Evolutionary conservation across 2,329 filamentous ascomycete genomes (phyloP), one percentile per base, ranked within the genome.

Genomic region (Hypoxylon sp.): DNA sequence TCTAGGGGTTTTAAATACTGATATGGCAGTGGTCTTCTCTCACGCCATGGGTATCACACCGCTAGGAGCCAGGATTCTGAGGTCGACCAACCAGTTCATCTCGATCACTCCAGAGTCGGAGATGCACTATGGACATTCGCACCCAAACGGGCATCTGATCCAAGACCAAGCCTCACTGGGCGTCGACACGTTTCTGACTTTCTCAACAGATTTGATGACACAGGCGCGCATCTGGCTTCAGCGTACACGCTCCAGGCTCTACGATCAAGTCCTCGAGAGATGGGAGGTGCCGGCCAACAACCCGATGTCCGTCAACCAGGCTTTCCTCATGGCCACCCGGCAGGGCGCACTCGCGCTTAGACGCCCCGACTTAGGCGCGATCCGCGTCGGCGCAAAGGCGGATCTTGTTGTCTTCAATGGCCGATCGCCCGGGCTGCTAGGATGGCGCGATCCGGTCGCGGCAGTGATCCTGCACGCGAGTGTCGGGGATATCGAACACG

Each of bases 21-120:
- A 75, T 28, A 80, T 80, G 11, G 82, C 85, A 0, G 74, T 87
- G 2, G 77, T 88, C 54, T 83, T 87, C 72, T 83, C 83, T 0
- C 86, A 87, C 68, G 83, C 78, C 0, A 78, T 76, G 12, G 84
- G 78, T 73, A 72, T 86, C 16, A 80, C 80, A 0, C 71, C 77
- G 0, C 60, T 65, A 0, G 80, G 82, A 12, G 76, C 77, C 0
- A 55, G 73, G 1, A 76, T 85, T 0, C 79, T 88, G 0, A 82
- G 83, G 9, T 63, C 74, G 0, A 80, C 80, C 1, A 83, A 87
- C 73, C 81, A 87, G 52, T 83, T 83, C 74, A 74, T 88, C 42
- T 85, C 84, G 53, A 85, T 85, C 61, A 88, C 86, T 0, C 84
- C 85, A 1, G 87, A 89, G 70, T 85, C 83, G 0, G 86, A 88